Percentiles rank a stretch among this genome's conserved stretches.
These are phyloP conservation scores for Triticum turgidum DNA, from an alignment of 176 grass and related monocot species.

Conservation along the genomic window DNA sequence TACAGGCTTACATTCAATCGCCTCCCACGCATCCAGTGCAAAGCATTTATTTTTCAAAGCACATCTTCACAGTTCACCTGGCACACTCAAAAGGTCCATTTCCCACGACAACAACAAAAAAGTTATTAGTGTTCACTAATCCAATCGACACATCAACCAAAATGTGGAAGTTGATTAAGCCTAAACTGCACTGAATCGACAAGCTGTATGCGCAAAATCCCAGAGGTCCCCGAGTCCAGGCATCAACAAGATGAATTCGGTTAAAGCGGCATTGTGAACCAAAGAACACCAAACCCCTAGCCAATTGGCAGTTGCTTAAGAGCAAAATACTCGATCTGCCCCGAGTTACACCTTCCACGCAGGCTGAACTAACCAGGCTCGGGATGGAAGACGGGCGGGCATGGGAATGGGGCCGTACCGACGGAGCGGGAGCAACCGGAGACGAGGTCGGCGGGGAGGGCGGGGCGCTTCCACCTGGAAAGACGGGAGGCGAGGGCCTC, in stretches of 20 bases:
- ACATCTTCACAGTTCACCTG: not conserved
- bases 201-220: not conserved
- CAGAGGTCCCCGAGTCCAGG: not conserved
- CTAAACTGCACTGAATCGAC: not conserved
- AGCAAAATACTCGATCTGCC: not conserved
- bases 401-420: conserved; percentile 20
- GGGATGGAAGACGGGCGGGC: not conserved
- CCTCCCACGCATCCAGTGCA: not conserved
- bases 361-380: not conserved
- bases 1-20: not conserved
- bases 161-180: not conserved
- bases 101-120: not conserved
- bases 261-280: not conserved
- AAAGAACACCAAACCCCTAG: not conserved
- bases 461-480: conserved; percentile 77
- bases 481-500: conserved; percentile 76
- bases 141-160: not conserved
- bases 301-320: not conserved
- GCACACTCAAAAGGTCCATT: not conserved
- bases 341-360: conserved; percentile 2
- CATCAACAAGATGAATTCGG: not conserved
- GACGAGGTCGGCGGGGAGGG: conserved; percentile 56
- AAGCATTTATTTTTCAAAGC: not conserved
- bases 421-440: conserved; percentile 34
- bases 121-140: not conserved